Evolutionary conservation across 2,329 filamentous ascomycete species (phyloP).

Genomic region (Colletotrichum phormii): DNA sequence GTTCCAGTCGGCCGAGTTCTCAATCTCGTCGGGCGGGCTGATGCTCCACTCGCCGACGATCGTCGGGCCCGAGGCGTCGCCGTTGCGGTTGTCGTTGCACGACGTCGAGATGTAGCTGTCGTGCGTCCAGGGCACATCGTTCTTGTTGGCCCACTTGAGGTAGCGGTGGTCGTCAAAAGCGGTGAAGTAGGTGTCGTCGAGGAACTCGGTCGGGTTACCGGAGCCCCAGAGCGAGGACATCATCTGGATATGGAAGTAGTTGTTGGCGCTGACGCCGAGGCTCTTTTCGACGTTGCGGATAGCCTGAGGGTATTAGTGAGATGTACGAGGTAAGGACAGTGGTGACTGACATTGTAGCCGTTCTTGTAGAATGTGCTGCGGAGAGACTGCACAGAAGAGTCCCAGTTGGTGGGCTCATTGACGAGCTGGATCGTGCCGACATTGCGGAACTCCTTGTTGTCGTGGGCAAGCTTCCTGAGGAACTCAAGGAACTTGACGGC

Average conservation of each 20-base stretch:
- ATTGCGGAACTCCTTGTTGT: slow-evolving; percentile 58
- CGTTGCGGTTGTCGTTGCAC: slow-evolving; percentile 59
- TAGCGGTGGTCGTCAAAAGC: slow-evolving; percentile 71
- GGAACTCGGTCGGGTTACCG: slow-evolving; percentile 60
- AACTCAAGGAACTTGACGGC: slow-evolving; percentile 66
- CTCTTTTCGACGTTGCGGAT: slow-evolving; percentile 62
- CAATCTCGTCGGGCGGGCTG: slow-evolving; percentile 59
- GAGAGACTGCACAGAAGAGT: slow-evolving; percentile 47
- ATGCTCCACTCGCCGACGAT: slow-evolving; percentile 71
- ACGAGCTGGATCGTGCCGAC: slow-evolving; percentile 70
- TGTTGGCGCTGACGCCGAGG: slow-evolving; percentile 53
- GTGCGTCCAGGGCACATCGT: slow-evolving; percentile 54
- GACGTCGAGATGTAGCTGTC: slow-evolving; percentile 62
- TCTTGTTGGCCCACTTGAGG: slow-evolving; percentile 60
- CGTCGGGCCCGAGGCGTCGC: slow-evolving; percentile 53
- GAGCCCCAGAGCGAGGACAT: slow-evolving; percentile 66
- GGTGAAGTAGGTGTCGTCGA: slow-evolving; percentile 56
- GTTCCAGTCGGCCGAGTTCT: slow-evolving; percentile 58
- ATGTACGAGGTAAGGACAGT: background rate
- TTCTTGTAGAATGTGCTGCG: slow-evolving; percentile 59
- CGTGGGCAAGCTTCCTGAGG: slow-evolving; percentile 65
- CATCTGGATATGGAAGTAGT: slow-evolving; percentile 63
- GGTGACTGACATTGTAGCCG: slow-evolving; percentile 44
- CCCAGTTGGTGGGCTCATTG: slow-evolving; percentile 64
- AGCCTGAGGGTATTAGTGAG: slow-evolving; percentile 40